Evolutionary conservation across 805 yeast genomes (phyloP), one percentile per base, ranked within the genome.

Genomic region (Sugiyamaella chiloensis): DNA sequence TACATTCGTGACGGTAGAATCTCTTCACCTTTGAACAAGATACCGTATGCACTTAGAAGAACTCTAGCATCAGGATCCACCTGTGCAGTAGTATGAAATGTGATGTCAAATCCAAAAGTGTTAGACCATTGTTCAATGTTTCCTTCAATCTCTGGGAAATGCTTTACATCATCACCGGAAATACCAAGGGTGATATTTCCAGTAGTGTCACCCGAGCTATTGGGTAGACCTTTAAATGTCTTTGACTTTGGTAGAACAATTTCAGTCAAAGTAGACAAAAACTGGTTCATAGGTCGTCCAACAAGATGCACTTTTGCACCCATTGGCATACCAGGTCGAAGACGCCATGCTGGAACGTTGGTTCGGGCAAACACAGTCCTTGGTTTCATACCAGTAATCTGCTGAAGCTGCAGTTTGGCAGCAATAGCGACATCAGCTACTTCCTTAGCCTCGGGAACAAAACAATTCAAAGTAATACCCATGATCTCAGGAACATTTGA

Each of bases 121-220:
- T 74, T 79, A 31, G 96, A 90, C 87, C 91, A 93, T 54, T 85
- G 71, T 65, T 91, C 98, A 64, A 83, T 88, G 67, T 85, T 88
- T 49, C 83, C 79, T 63, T 90, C 96, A 52, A 93, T 81, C 68
- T 93, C 99, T 2, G 99, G 99, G 77, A 93, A 93, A 61, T 75
- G 76, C 59, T 79, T 80, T 44, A 86, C 79, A 59, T 87, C 88
- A 46, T 84, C 87, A 1, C 87, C 80, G 34, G 78, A 79, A 57
- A 93, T 68, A 39, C 96, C 96, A 62, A 93, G 82, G 7, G 93
- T 76, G 50, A 95, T 77, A 64, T 87, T 86, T 50, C 99, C 99
- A 60, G 74, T 77, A 46, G 76, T 74, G 66, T 90, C 97, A 52
- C 98, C 99, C 3, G 89, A 71, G 39, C 76, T 73, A 67, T 80